Evolutionary conservation across 2,329 filamentous ascomycete genomes (phyloP).

Genomic region (Alternaria dauci): DNA sequence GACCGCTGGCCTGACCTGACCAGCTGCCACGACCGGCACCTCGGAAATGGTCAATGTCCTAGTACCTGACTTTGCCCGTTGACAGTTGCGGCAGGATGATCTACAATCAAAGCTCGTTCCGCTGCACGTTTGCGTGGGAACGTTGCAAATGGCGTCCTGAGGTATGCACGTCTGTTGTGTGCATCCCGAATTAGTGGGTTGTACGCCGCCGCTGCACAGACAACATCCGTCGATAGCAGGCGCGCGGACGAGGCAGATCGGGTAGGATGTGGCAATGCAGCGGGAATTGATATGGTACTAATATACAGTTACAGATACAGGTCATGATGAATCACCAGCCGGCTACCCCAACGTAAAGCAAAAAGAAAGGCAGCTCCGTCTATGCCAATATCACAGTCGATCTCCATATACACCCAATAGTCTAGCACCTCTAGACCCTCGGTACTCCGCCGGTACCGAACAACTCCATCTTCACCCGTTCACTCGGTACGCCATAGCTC

Average conservation of each 20-base stretch:
- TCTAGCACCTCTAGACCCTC: conserved; percentile 34
- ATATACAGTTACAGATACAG: not conserved
- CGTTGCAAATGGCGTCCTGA: conserved; percentile 22
- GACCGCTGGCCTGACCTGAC: conserved; percentile 4
- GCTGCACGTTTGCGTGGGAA: conserved; percentile 13
- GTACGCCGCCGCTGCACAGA: conserved; percentile 16
- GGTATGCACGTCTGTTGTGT: conserved; percentile 14
- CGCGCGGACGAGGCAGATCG: conserved; percentile 1
- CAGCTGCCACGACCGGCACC: not conserved
- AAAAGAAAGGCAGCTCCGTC: not conserved
- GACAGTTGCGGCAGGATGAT: conserved; percentile 12
- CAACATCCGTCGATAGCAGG: conserved; percentile 1
- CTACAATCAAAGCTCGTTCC: conserved; percentile 33
- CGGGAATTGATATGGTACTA: not conserved
- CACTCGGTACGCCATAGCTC: conserved; percentile 63
- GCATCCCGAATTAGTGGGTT: conserved; percentile 3
- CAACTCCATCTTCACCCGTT: conserved; percentile 71
- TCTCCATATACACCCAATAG: not conserved
- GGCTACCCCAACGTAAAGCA: conserved; percentile 5
- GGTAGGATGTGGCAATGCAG: not conserved
- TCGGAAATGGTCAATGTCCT: conserved; percentile 23
- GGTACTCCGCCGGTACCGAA: conserved; percentile 59
- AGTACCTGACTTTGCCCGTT: conserved; percentile 7
- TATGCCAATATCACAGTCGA: not conserved
- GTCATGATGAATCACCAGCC: not conserved